These are phyloP conservation scores for Dalbergia cochinchinensis DNA, from an alignment of 306 rosid species.

Conservation along the genomic window DNA sequence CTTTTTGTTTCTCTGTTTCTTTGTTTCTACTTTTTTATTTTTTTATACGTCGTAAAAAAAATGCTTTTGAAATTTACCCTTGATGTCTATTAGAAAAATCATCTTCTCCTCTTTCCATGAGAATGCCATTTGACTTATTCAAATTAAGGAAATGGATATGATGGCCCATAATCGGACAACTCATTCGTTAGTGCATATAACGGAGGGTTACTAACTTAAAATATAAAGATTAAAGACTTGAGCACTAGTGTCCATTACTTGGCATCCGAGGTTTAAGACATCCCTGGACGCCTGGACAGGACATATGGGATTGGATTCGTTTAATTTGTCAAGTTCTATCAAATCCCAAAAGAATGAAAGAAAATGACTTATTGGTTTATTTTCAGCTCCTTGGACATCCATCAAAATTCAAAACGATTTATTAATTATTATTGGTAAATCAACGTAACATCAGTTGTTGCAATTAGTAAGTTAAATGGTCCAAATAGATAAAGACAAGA, in stretches of 20 bases:
- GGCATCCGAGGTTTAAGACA: slow-evolving; percentile 41
- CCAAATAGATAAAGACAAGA: background rate
- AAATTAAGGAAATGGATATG: slow-evolving; percentile 49
- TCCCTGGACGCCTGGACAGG: slow-evolving; percentile 7
- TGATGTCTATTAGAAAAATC: slow-evolving; percentile 33
- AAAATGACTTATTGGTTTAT: slow-evolving; percentile 2
- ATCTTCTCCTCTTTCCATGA: slow-evolving; percentile 32
- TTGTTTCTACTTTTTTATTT: background rate
- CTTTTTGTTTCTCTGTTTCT: background rate
- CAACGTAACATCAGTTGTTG: background rate
- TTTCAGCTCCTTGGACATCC: background rate
- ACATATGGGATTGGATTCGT: slow-evolving; percentile 43
- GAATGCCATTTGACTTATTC: slow-evolving; percentile 29
- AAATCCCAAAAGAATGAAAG: slow-evolving; percentile 22
- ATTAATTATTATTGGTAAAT: background rate
- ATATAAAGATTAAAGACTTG: background rate
- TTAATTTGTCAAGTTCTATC: slow-evolving; percentile 30
- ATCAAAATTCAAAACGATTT: background rate
- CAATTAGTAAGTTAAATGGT: background rate
- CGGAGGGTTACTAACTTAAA: background rate
- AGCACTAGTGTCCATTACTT: background rate
- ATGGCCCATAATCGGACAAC: slow-evolving; percentile 50
- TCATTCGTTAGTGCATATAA: slow-evolving; percentile 37
- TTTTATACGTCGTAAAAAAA: background rate
- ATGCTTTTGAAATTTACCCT: slow-evolving; percentile 29